Conservation (phyloP, 768 basidiomycete genomes). For the Podaxis mareebaensis region DNA sequence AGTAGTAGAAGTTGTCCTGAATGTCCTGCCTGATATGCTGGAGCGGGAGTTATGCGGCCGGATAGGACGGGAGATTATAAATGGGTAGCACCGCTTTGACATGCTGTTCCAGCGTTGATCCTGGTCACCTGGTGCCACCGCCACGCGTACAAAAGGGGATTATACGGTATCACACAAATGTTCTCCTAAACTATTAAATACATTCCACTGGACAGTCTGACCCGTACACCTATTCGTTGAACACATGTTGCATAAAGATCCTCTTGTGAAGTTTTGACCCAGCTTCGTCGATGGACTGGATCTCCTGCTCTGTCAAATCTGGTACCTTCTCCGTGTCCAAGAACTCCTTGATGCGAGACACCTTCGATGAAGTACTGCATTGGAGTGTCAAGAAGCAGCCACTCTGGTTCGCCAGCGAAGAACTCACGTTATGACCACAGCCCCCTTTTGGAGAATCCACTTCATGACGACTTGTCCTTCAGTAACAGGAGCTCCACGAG, state of each 20-base stretch:
- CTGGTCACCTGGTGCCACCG: not conserved
- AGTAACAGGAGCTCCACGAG: conserved; percentile 42
- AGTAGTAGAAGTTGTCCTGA: not conserved
- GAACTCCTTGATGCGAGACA: conserved; percentile 46
- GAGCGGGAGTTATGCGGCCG: not conserved
- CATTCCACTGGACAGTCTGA: too few relatives aligned
- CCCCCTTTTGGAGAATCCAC: conserved; percentile 66
- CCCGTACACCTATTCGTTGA: conserved; percentile 28
- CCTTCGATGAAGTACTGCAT: conserved; percentile 48
- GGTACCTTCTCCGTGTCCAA: conserved; percentile 41
- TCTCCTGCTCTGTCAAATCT: conserved; percentile 58
- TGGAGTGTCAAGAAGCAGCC: not conserved
- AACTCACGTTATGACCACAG: conserved; percentile 65
- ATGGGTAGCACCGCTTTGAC: not conserved
- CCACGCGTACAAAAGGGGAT: not conserved
- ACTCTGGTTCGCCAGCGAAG: not conserved
- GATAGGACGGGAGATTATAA: not conserved
- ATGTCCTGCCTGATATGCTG: not conserved
- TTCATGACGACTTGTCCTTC: conserved; percentile 66
- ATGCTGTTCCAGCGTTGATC: not conserved
- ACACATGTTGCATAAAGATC: conserved; percentile 39
- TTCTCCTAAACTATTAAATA: too few relatives aligned
- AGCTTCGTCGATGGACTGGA: conserved; percentile 59
- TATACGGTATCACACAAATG: too few relatives aligned
- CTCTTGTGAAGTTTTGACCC: conserved; percentile 49